A percentile compares a stretch with the other conserved stretches of the same genome.
These are phyloP conservation scores for Dipteronia dyeriana DNA, from an alignment of 345 rosid species.

Conservation along the genomic window DNA sequence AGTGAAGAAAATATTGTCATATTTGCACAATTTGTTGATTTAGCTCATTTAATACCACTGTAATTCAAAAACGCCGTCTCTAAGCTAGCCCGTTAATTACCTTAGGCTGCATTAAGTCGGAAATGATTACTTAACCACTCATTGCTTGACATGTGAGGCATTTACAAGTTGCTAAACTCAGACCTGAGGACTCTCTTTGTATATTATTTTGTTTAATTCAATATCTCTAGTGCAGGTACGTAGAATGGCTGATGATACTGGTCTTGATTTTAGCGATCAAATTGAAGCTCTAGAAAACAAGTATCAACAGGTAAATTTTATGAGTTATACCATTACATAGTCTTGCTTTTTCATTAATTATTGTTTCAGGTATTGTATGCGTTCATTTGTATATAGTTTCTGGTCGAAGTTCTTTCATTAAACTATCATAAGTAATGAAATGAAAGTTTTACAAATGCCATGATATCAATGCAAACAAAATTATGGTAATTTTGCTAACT, in stretches of 20 bases:
- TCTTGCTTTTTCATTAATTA: background rate
- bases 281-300: slow-evolving; percentile 32
- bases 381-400: background rate
- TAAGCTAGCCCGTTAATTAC: background rate
- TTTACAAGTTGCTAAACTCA: background rate
- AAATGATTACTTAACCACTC: background rate
- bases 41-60: background rate
- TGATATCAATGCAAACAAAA: background rate
- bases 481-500: background rate
- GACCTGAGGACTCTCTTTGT: background rate
- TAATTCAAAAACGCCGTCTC: background rate
- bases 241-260: slow-evolving; percentile 37
- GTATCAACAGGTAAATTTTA: slow-evolving; percentile 33
- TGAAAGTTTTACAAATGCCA: background rate
- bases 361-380: background rate
- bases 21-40: background rate
- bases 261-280: slow-evolving; percentile 32
- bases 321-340: background rate
- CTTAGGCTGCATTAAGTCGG: background rate
- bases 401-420: background rate
- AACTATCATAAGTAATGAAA: background rate
- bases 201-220: slow-evolving; percentile 5
- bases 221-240: slow-evolving; percentile 25
- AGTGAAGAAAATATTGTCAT: background rate
- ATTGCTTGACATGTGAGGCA: background rate